These are phyloP conservation scores for Paecilomyces sp. DNA, from an alignment of 2,329 filamentous ascomycete species.

Conservation along the genomic window DNA sequence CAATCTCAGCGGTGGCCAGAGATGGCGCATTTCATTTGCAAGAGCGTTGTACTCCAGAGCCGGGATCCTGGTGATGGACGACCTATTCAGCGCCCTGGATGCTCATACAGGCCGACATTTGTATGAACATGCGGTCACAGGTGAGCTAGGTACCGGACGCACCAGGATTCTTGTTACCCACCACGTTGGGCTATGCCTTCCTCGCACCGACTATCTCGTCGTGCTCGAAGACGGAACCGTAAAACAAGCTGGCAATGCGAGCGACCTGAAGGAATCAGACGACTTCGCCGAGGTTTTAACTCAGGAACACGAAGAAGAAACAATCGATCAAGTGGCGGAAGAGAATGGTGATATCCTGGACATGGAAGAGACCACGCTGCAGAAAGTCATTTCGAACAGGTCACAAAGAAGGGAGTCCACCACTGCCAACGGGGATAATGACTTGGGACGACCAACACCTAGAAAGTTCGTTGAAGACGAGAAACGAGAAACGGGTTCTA, in stretches of 20 bases:
- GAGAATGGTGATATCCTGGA: conserved; percentile 21
- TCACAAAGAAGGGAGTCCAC: conserved; percentile 9
- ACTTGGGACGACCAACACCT: conserved; percentile 34
- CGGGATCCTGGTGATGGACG: conserved; percentile 69
- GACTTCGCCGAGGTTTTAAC: conserved; percentile 36
- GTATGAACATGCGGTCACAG: conserved; percentile 67
- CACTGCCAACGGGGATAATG: conserved; percentile 9
- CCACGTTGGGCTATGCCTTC: conserved; percentile 64
- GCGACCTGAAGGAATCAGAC: conserved; percentile 45
- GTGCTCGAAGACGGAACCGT: conserved; percentile 63
- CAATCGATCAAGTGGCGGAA: conserved; percentile 25
- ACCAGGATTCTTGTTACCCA: conserved; percentile 77
- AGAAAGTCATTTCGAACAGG: conserved; percentile 35
- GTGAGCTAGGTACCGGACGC: conserved; percentile 60
- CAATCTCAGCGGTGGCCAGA: conserved; percentile 75
- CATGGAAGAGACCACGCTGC: conserved; percentile 38
- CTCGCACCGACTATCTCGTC: conserved; percentile 66
- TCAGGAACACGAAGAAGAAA: conserved; percentile 37
- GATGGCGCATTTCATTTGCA: conserved; percentile 74
- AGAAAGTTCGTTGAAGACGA: conserved; percentile 75
- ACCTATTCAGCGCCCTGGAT: conserved; percentile 76
- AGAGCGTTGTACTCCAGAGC: conserved; percentile 73
- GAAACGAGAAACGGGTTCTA: conserved; percentile 60
- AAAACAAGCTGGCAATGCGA: conserved; percentile 56
- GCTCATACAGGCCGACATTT: conserved; percentile 74